phyloP scores from a whole-genome alignment of 2,329 filamentous ascomycete genomes.

The Xylariales sp. region DNA sequence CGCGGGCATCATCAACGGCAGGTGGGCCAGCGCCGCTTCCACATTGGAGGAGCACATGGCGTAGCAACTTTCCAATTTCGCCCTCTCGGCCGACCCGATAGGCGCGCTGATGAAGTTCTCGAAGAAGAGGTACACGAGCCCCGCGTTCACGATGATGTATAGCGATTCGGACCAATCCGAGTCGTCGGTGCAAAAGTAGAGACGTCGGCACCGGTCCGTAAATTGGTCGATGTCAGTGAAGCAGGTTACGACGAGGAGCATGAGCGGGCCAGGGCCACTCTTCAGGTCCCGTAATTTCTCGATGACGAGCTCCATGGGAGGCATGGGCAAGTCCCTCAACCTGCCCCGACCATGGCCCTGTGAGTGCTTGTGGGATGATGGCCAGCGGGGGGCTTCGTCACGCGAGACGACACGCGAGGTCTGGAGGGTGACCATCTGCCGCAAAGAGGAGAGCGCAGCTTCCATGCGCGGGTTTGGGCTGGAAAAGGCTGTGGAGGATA shows the following conservation, averaged over 20 bases:
- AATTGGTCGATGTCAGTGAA: constrained; percentile 47
- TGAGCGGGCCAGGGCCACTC: constrained; percentile 39
- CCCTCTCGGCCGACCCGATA: constrained; percentile 18
- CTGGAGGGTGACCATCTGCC: constrained; percentile 49
- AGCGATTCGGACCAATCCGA: constrained; percentile 37
- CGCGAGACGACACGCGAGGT: constrained; percentile 24
- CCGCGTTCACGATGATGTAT: constrained; percentile 36
- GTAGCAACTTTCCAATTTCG: constrained; percentile 20
- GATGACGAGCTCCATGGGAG: constrained; percentile 47
- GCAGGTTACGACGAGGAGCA: constrained; percentile 46
- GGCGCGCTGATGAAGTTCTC: constrained; percentile 21
- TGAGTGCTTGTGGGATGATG: constrained; percentile 39
- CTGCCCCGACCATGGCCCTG: constrained; percentile 41
- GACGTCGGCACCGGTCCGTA: constrained; percentile 41
- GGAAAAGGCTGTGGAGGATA: constrained; percentile 20
- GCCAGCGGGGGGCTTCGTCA: background rate
- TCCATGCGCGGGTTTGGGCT: constrained; percentile 51
- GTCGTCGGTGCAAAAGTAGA: constrained; percentile 49
- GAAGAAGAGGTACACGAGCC: constrained; percentile 28
- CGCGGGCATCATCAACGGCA: constrained; percentile 43
- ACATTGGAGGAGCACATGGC: constrained; percentile 26
- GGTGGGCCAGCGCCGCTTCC: constrained; percentile 26
- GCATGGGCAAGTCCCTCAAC: constrained; percentile 49
- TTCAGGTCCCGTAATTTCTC: constrained; percentile 44
- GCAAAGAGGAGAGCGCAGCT: constrained; percentile 45